phyloP scores from a whole-genome alignment of 2,329 filamentous ascomycete species.

The Diaporthe velutina region DNA sequence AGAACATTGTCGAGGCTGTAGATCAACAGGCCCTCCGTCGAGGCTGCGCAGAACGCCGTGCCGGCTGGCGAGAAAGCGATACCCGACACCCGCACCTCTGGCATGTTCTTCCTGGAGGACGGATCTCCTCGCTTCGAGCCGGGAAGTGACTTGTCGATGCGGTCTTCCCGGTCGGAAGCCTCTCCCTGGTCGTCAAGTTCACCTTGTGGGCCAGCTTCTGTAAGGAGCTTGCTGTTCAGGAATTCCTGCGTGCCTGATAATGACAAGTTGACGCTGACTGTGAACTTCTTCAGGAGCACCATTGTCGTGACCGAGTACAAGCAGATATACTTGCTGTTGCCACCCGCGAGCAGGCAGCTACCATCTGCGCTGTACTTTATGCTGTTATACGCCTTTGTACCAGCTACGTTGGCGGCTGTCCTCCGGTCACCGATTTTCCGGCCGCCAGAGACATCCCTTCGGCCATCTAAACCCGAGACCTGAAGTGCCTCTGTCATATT shows the following conservation, averaged over 20 bases:
- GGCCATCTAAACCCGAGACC: conserved; percentile 86
- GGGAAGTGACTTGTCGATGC: conserved; percentile 83
- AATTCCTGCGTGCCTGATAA: conserved; percentile 97
- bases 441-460: conserved; percentile 92
- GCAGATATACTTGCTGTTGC: conserved; percentile 99
- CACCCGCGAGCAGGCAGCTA: conserved; percentile 87
- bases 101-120: conserved; percentile 79
- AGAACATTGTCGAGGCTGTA: conserved; percentile 90
- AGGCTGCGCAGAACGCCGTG: conserved; percentile 91
- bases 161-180: conserved; percentile 88
- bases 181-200: conserved; percentile 92
- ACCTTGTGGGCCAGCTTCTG: conserved; percentile 86
- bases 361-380: conserved; percentile 95
- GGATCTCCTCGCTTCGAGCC: conserved; percentile 91
- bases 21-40: conserved; percentile 92
- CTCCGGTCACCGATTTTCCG: conserved; percentile 89
- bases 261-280: conserved; percentile 95
- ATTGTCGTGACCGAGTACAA: conserved; percentile 95
- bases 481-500: conserved; percentile 89
- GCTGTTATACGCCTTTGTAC: conserved; percentile 90
- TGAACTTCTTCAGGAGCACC: conserved; percentile 93
- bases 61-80: conserved; percentile 92
- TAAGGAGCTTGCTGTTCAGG: conserved; percentile 91
- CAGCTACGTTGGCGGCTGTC: conserved; percentile 90
- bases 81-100: conserved; percentile 86